These are phyloP conservation scores for Sungouiozyma intestinalis DNA, from an alignment of 805 yeast genomes.

Conservation along the genomic window DNA sequence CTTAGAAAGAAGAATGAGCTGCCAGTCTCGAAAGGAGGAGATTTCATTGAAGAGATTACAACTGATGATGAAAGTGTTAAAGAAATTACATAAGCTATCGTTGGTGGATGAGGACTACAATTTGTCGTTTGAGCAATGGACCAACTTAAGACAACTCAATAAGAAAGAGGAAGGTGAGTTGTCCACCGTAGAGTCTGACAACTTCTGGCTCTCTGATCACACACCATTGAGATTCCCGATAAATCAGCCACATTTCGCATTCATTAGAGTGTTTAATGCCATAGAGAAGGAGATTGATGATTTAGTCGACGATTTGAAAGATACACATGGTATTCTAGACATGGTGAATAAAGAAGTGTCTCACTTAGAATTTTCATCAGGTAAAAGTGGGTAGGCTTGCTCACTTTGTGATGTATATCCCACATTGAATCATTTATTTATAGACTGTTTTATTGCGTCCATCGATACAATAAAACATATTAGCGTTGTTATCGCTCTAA, in stretches of 20 bases:
- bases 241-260: conserved; percentile 55
- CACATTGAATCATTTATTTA: too few relatives aligned
- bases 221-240: conserved; percentile 66
- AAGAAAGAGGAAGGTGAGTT: background rate
- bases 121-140: conserved; percentile 20
- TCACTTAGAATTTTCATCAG: too few relatives aligned
- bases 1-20: conserved; percentile 1
- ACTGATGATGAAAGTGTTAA: conserved; percentile 9
- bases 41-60: conserved; percentile 8
- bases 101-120: conserved; percentile 10
- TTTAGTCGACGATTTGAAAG: conserved; percentile 2
- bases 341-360: background rate
- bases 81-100: conserved; percentile 16
- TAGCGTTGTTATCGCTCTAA: too few relatives aligned
- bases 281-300: conserved; percentile 12
- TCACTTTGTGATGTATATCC: too few relatives aligned
- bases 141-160: conserved; percentile 5
- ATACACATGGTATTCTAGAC: background rate
- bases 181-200: conserved; percentile 15
- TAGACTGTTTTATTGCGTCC: too few relatives aligned
- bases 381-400: too few relatives aligned
- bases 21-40: background rate
- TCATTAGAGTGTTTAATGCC: conserved; percentile 28
- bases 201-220: conserved; percentile 50
- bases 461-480: too few relatives aligned